phyloP scores from a whole-genome alignment of 176 grass and related monocot genomes.

The Rhynchospora breviuscula region DNA sequence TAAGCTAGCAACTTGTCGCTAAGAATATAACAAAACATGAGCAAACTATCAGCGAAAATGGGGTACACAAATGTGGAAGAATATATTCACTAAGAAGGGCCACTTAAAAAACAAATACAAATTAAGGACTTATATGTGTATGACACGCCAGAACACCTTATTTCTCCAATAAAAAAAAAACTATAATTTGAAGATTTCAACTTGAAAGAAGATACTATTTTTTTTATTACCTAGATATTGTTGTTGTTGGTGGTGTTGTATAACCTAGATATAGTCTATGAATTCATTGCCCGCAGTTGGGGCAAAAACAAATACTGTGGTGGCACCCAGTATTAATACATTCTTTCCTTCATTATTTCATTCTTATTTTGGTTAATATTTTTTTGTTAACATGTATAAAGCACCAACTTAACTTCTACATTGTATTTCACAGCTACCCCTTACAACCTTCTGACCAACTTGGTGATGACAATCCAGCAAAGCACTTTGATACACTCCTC shows the following conservation, averaged over 20 bases:
- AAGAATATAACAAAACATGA: background rate
- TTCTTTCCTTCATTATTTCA: background rate
- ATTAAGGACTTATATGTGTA: background rate
- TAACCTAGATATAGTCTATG: too few species aligned
- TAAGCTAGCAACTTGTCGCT: background rate
- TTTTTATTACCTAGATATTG: background rate
- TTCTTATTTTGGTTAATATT: background rate
- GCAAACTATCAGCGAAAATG: too few species aligned
- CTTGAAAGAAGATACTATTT: background rate
- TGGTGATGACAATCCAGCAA: constrained; percentile 74
- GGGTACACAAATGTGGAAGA: too few species aligned
- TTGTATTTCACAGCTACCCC: constrained; percentile 43
- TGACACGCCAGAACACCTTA: too few species aligned
- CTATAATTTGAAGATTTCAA: background rate
- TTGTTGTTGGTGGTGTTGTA: too few species aligned
- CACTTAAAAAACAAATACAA: constrained; percentile 1
- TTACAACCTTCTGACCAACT: constrained; percentile 74
- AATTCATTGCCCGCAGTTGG: too few species aligned
- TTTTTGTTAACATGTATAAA: background rate
- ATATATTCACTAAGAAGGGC: background rate
- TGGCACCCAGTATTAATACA: background rate
- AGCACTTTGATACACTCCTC: constrained; percentile 85
- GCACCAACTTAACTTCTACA: background rate
- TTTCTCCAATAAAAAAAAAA: background rate
- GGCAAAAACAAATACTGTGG: background rate